phyloP scores from a whole-genome alignment of 192 early-diverging fungal species.

The Coemansia sp. region DNA sequence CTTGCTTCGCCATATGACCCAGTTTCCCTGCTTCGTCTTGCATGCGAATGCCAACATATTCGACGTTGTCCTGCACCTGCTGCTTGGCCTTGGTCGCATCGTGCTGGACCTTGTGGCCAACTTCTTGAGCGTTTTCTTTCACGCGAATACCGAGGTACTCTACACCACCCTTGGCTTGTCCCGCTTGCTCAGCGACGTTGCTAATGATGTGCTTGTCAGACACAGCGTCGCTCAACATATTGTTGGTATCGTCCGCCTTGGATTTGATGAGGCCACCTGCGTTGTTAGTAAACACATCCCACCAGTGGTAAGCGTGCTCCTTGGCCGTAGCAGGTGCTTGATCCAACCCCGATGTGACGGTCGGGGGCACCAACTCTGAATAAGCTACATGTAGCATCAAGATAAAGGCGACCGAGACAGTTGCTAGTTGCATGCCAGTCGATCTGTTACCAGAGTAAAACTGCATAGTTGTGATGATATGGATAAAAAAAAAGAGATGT shows the following conservation, averaged over 20 bases:
- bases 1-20: neutral
- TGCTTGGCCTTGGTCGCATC: conserved; percentile 9
- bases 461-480: neutral
- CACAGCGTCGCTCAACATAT: conserved; percentile 7
- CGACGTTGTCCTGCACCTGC: neutral
- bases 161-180: conserved; percentile 15
- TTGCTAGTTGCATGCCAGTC: neutral
- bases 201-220: conserved; percentile 20
- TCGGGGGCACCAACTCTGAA: conserved; percentile 25
- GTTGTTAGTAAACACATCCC: conserved; percentile 38
- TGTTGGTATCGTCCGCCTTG: conserved; percentile 17
- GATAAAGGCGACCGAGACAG: neutral
- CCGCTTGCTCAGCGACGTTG: conserved; percentile 22
- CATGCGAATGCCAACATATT: neutral
- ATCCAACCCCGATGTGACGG: conserved; percentile 10
- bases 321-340: neutral
- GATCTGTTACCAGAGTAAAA: neutral
- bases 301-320: conserved; percentile 40
- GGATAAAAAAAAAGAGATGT: neutral
- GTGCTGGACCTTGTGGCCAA: conserved; percentile 11
- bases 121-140: conserved; percentile 12
- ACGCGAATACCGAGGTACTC: conserved; percentile 10
- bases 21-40: neutral
- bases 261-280: conserved; percentile 24
- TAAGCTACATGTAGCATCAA: neutral